Base-by-base conservation (phyloP, 148 eudicot genomes). In the Chenopodium formosanum region DNA sequence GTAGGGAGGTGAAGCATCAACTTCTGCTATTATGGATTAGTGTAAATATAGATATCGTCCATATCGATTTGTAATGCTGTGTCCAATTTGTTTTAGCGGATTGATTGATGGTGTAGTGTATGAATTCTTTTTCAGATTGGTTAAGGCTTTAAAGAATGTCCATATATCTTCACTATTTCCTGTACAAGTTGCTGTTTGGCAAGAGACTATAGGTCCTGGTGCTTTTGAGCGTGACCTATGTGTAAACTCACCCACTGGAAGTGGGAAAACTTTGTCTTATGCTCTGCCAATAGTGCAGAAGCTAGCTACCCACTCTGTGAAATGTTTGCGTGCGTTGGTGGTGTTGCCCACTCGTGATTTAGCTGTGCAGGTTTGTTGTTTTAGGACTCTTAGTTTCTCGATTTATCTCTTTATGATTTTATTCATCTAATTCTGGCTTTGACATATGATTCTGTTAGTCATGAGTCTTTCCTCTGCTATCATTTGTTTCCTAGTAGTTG, bases 131-230 rank as follows among this genome's bases (percentile, higher is more conserved):
- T 75, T 74, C 90, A 95, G 98, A 89, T 84, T 95, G 85, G 85
- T 79, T 80, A 88, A 56, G 80, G 94, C 92, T 78, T 88, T 95
- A 88, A 85, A 84, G 68, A 87, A 86, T 29, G 88, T 83, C 89
- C 91, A 90, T 9, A 75, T 92, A 83, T 79, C 87, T 84, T 95
- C 97, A 9, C 90, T 95, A 69, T 92, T 95, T 78, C 97, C 99
- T 0, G 97, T 95, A 70, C 99, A 95, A 91, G 89, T 93, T 40
- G 94, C 94, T 66, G 97, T 93, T 70, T 95, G 97, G 99, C 96
- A 92, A 79, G 99, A 95, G 91, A 95, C 93, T 4, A 82, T 95
- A 66, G 97, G 99, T 79, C 99, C 97, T 74, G 99, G 99, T 83
- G 94, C 89, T 48, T 93, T 92, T 77, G 92, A 93, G 85, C 86